Evolutionary conservation across 164 flowering plant species (phyloP).

Genomic region (Magnolia changhungtana): DNA sequence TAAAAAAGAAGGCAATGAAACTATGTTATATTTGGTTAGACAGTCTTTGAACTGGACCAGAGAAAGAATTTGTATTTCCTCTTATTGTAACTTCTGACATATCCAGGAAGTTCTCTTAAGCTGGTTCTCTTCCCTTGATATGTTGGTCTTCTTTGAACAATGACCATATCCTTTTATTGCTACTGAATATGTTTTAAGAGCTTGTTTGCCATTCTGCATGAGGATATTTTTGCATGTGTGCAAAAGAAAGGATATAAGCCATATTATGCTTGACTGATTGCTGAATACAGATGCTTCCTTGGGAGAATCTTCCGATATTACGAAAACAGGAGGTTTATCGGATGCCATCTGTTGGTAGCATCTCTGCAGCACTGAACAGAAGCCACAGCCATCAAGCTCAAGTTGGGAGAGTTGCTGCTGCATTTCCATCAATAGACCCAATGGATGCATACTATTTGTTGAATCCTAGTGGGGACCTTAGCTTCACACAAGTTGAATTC

Average conservation of each 20-base stretch:
- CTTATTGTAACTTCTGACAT: no score
- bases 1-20: no score
- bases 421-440: constrained; percentile 81
- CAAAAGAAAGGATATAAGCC: no score
- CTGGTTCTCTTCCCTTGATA: not conserved
- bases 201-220: not conserved
- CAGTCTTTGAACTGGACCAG: not conserved
- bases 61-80: not conserved
- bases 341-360: constrained; percentile 88
- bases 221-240: not conserved
- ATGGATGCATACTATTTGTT: constrained; percentile 83
- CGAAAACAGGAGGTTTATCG: constrained; percentile 88
- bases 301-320: constrained; percentile 84
- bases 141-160: not conserved
- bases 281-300: constrained; percentile 85
- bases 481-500: constrained; percentile 62
- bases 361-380: constrained; percentile 43
- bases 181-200: not conserved
- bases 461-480: constrained; percentile 93
- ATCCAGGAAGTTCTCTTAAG: no score
- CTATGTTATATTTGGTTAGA: no score
- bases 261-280: constrained; percentile 3
- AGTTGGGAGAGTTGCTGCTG: constrained; percentile 17
- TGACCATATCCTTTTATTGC: not conserved
- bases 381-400: constrained; percentile 27